Base-by-base conservation (phyloP, 2,329 filamentous ascomycete species). In the Talaromyces amestolkiae region DNA sequence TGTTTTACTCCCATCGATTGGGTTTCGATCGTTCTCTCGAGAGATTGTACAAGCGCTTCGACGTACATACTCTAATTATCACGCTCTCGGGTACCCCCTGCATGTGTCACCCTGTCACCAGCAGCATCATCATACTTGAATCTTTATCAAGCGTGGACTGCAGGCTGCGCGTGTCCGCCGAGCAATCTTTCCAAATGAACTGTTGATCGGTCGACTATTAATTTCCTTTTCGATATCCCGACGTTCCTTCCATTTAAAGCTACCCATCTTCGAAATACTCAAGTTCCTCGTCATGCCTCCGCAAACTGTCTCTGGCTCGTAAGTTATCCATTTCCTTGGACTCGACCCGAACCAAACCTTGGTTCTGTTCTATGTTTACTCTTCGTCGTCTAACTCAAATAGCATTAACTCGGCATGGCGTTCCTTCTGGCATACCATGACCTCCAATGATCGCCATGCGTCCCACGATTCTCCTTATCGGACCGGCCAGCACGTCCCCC, bases 371-470 rank as follows among this genome's bases (percentile, higher is more conserved):
- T 31, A 7, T 31, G 27, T 33, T 27, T 58, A 35, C 22, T 51
- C 22, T 5, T 15, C n/a, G 5, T 35, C 7, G 45, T 45, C n/a
- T 66, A 68, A 61, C 67, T 58, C 62, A 37, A 63, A 63, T 70
- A 89, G 89, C 74, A 79, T 94, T 75, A 85, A 87, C 72, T 85
- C 85, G 72, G 87, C 90, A 79, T 91, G 95, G 80, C 91, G 91
- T 80, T 91, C 91, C 68, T 94, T 99, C 82, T 99, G 95, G 95
- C 95, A 98, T 84, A 88, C 91, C 72, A 95, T 91, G 85, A 90
- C 87, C 76, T 89, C 87, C 69, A 85, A 89, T 74, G 85, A 88
- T 82, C 96, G 95, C 68, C 88, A 99, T 82, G 96, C 95, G 69
- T 90, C 89, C 68, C 91, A 90, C 83, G 92, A 99, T 81, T 96